Conservation (phyloP, 306 rosid species). For the Vicia sativa region DNA sequence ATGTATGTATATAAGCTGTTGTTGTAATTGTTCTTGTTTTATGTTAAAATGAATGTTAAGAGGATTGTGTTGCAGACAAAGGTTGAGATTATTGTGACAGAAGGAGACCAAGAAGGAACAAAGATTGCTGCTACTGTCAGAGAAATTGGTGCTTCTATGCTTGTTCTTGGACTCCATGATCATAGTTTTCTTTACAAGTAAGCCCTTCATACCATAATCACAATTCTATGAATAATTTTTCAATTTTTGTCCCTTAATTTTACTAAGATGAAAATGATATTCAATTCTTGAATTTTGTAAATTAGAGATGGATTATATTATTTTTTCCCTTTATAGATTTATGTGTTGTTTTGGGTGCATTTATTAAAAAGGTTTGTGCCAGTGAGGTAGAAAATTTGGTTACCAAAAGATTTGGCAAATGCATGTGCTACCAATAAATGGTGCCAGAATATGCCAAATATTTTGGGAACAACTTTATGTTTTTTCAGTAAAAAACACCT, state of each 20-base stretch:
- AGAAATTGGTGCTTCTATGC: slow-evolving; percentile 73
- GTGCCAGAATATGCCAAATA: slow-evolving; percentile 26
- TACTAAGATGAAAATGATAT: no score
- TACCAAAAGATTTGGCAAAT: slow-evolving; percentile 5
- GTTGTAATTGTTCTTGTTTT: no score
- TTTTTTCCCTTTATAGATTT: no score
- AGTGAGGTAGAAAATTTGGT: slow-evolving; percentile 26
- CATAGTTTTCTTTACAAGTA: slow-evolving; percentile 92
- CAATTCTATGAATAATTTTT: no score
- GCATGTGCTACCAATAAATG: slow-evolving; percentile 44
- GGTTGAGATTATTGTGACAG: slow-evolving; percentile 87
- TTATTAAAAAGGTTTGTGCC: slow-evolving; percentile 19
- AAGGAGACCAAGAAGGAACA: slow-evolving; percentile 75
- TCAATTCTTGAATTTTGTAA: no score
- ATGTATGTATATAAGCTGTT: not conserved
- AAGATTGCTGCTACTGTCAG: slow-evolving; percentile 63
- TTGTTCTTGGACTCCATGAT: slow-evolving; percentile 89
- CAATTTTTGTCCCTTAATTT: no score
- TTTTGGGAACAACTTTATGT: slow-evolving; percentile 36
- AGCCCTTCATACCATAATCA: slow-evolving; percentile 31
- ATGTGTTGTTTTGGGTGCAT: slow-evolving; percentile 21
- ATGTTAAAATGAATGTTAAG: slow-evolving; percentile 49
- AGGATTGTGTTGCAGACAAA: slow-evolving; percentile 82
- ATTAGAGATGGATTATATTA: no score
- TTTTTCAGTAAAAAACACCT: no score